These are phyloP conservation scores for Bruguiera parviflora DNA, from an alignment of 345 rosid genomes.

Conservation along the genomic window DNA sequence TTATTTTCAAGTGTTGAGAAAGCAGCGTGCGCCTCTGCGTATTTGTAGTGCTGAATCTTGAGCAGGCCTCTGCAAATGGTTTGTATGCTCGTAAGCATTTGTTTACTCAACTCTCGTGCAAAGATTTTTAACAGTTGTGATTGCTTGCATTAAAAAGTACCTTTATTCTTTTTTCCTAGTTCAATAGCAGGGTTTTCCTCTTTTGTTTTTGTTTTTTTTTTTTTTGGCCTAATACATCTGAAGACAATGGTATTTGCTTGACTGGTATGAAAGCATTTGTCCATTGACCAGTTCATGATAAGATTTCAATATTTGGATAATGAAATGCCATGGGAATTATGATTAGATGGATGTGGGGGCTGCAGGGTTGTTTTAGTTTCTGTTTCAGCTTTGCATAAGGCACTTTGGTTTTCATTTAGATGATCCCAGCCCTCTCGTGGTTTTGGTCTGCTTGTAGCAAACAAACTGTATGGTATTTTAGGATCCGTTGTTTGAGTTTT, in stretches of 20 bases:
- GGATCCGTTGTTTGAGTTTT: too few relatives aligned
- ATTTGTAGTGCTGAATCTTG: conserved; percentile 16
- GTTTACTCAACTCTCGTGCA: conserved; percentile 37
- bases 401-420: too few relatives aligned
- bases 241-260: background rate
- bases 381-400: too few relatives aligned
- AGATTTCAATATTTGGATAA: background rate
- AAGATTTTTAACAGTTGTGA: conserved; percentile 35
- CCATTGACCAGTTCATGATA: background rate
- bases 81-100: conserved; percentile 31
- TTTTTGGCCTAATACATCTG: background rate
- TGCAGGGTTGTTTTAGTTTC: too few relatives aligned
- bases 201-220: too few relatives aligned
- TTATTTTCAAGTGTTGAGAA: conserved; percentile 5
- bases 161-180: conserved; percentile 6
- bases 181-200: background rate
- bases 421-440: too few relatives aligned
- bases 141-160: conserved; percentile 40
- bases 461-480: too few relatives aligned
- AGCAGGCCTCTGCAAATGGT: background rate
- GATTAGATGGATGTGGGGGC: too few relatives aligned
- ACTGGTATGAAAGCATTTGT: background rate
- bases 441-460: too few relatives aligned
- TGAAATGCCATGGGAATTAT: too few relatives aligned
- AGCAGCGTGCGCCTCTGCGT: conserved; percentile 2